Evolutionary conservation across 2,329 filamentous ascomycete species (phyloP), one percentile per base, ranked within the genome.

Genomic region (Colletotrichum sp.): DNA sequence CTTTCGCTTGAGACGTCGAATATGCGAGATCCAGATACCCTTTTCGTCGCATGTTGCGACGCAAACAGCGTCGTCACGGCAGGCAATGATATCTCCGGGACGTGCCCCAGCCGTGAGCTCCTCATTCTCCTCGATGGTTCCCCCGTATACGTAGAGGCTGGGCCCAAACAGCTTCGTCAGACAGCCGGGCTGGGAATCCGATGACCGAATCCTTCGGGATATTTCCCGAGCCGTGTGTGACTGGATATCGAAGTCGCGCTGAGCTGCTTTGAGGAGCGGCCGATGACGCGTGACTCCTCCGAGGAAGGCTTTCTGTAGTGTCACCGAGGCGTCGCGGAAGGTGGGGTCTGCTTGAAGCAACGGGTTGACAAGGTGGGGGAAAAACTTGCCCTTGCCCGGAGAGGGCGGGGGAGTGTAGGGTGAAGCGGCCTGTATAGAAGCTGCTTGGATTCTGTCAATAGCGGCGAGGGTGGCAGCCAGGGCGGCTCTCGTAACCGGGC

Each of bases 151-250:
- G 64, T 86, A 87, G 16, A 87, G 78, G 66, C 77, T 83, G 9
- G 79, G 80, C 1, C 84, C 85, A 55, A 87, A 84, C 1, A 86
- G 69, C 30, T 79, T 80, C 70, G 83, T 86, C 36, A 86, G 79
- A 60, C 83, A 85, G 39, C 86, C 86, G 6, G 86, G 86, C 78
- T 87, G 86, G 1, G 85, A 87, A 77, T 87, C 85, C 36, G 81
- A 82, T 65, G 82, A 84, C n/a, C 85, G 81, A 18, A 87, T 85
- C 36, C 85, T 81, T n/a, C 85, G 81, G 2, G 85, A 87, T n/a
- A 87, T 84, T 65, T 85, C 81, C 59, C 80, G 78, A 30, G 85
- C 82, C 3, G 77, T 79, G 78, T 87, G 85, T 8, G 76, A 80
- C 13, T 70, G 75, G n/a, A 82, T 64, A 67, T 86, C 80, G 69